Evolutionary conservation across 2,329 filamentous ascomycete genomes (phyloP).

Genomic region (Nothopassalora personata): DNA sequence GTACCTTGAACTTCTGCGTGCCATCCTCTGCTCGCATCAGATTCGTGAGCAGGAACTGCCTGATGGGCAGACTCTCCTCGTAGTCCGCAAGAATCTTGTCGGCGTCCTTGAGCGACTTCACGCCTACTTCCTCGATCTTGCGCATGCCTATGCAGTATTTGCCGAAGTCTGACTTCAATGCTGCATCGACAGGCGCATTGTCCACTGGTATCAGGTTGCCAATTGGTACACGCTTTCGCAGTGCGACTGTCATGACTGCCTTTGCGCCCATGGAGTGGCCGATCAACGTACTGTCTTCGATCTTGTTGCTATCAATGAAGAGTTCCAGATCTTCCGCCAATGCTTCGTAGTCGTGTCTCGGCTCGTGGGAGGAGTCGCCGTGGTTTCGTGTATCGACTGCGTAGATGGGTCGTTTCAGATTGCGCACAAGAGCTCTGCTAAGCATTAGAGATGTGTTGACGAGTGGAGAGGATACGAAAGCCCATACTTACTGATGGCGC

Average conservation of each 20-base stretch:
- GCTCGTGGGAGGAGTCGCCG: conserved; percentile 76
- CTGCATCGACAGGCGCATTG: conserved; percentile 82
- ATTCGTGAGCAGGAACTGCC: conserved; percentile 90
- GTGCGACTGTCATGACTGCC: conserved; percentile 79
- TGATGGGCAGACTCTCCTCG: conserved; percentile 68
- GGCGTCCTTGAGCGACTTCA: conserved; percentile 69
- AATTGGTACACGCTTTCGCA: conserved; percentile 63
- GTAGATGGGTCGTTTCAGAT: conserved; percentile 75
- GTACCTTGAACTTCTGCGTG: conserved; percentile 69
- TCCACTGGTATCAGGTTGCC: conserved; percentile 76
- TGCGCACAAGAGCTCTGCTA: conserved; percentile 69
- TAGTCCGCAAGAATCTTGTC: conserved; percentile 71
- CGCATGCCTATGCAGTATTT: conserved; percentile 82
- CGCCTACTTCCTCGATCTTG: conserved; percentile 63
- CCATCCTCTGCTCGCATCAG: conserved; percentile 55
- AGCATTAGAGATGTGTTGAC: background rate
- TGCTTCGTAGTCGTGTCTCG: conserved; percentile 69
- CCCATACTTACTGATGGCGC: conserved; percentile 86
- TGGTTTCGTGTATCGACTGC: conserved; percentile 88
- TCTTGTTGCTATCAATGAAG: conserved; percentile 67
- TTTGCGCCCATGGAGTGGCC: conserved; percentile 98
- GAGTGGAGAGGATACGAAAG: background rate
- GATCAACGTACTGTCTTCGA: conserved; percentile 71
- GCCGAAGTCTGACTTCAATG: conserved; percentile 67
- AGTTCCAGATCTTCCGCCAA: conserved; percentile 79